Evolutionary conservation across 495 filamentous ascomycete species (phyloP), one percentile per base, ranked within the genome.

Genomic region (Penicillium taxi): DNA sequence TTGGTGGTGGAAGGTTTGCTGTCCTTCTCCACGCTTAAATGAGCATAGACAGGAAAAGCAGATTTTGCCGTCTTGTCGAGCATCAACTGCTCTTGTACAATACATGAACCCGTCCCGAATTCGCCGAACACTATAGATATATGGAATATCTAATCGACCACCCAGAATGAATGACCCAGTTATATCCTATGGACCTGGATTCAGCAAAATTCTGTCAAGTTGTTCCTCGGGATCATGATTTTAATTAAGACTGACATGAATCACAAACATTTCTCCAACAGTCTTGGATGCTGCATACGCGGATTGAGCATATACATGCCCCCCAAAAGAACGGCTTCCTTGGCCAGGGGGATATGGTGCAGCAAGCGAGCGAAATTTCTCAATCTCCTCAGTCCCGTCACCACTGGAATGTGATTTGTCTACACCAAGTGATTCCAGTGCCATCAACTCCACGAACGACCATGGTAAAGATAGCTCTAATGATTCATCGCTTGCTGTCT

Each of bases 261-360:
- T 63, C 15, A 78, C 61, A 15, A 77, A 65, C 1, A 74, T 67
- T 23, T 62, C 59, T 5, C 38, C 47, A 8, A 78, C 68, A 9
- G 70, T 75, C 32, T 70, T 67, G 4, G 70, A 74, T 9, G 73
- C 80, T 0, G 77, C 78, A 55, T 78, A 68, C 5, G 70, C 76
- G 0, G 76, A 66, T 46, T 86, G 81, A 2, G 73, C 72, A 42
- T 78, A 84, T 5, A 83, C 80, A 59, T 82, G 77, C 0, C 78
- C 81, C 6, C 81, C 81, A 47, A 67, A 82, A 8, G 72, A 69
- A 1, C 53, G 56, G 4, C 30, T 38, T 14, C 55, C 49, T 3
- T 54, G 39, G 6, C 53, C 63, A 0, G 63, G 59, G 12, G 53
- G 43, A 39, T 39, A 65, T 1, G 63, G 63, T 0, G 28, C 31